A percentile compares a stretch with the other conserved stretches of the same genome.
Conservation (phyloP, 1,139 yeast genomes). For the Ashbya aceris region DNA sequence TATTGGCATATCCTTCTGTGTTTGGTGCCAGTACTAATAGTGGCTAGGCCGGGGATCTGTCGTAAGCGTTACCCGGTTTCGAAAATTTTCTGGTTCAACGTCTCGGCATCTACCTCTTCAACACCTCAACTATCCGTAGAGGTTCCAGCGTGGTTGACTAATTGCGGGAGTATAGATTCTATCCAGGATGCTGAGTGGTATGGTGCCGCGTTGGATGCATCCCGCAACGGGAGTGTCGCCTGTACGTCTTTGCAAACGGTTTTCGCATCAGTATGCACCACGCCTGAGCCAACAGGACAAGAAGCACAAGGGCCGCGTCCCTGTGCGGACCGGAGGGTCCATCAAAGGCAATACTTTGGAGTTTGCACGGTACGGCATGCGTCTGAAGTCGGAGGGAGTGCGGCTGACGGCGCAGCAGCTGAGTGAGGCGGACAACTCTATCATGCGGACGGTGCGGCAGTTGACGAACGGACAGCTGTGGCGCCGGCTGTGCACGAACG, state of each 20-base stretch:
- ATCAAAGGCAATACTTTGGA: conserved; percentile 74
- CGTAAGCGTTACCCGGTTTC: background rate
- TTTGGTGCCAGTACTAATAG: no score
- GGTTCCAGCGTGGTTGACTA: no score
- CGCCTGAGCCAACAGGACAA: conserved; percentile 64
- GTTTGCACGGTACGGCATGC: conserved; percentile 78
- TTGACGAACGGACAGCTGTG: conserved; percentile 50
- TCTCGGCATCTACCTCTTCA: no score
- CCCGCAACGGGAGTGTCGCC: conserved; percentile 4
- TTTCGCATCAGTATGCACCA: conserved; percentile 82
- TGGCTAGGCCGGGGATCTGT: no score
- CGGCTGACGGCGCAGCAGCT: conserved; percentile 85
- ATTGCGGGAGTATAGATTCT: no score
- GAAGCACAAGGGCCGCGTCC: conserved; percentile 89
- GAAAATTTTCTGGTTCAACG: background rate
- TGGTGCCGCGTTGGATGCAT: no score
- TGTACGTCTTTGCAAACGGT: conserved; percentile 33
- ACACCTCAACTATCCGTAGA: no score
- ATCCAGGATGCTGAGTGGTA: no score
- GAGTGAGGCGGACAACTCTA: conserved; percentile 81
- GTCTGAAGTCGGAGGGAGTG: conserved; percentile 79
- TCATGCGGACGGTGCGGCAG: conserved; percentile 67
- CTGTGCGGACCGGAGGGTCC: conserved; percentile 93
- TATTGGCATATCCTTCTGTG: no score
- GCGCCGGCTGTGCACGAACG: conserved; percentile 74